Percentiles rank a stretch among this genome's conserved stretches.
These are phyloP conservation scores for Eucalyptus erythrocorys DNA, from an alignment of 345 rosid species.

Conservation along the genomic window DNA sequence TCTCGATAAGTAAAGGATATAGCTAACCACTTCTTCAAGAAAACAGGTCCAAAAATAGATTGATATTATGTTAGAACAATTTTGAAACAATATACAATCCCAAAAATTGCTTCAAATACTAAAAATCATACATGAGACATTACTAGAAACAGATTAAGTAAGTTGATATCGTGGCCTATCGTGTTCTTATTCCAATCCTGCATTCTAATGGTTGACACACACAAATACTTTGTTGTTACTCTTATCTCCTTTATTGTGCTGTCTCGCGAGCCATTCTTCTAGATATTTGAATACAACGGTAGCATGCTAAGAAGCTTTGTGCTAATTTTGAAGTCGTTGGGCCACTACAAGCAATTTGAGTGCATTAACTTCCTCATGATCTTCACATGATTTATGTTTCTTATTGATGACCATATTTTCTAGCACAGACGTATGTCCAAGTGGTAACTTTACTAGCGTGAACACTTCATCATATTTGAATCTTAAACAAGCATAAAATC, in stretches of 20 bases:
- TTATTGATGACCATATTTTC: not conserved
- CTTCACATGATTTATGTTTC: not conserved
- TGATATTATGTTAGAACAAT: too few relatives aligned
- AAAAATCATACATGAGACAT: not conserved
- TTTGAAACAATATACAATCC: not conserved
- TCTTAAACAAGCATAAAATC: not conserved
- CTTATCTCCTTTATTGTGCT: not conserved
- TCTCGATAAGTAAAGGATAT: not conserved
- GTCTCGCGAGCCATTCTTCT: not conserved
- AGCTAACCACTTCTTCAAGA: not conserved
- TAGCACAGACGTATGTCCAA: not conserved
- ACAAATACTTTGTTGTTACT: not conserved
- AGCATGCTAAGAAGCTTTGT: not conserved
- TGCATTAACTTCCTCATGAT: not conserved
- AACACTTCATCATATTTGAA: not conserved
- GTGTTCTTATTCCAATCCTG: not conserved
- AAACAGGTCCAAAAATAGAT: not conserved
- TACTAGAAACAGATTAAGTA: not conserved
- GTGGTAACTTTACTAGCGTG: accelerated
- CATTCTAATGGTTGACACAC: not conserved
- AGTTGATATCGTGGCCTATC: not conserved
- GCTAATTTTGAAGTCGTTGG: not conserved
- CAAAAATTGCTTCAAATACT: not conserved
- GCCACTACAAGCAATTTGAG: too few relatives aligned
- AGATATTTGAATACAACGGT: too few relatives aligned